Evolutionary conservation across 2,329 filamentous ascomycete genomes (phyloP), one percentile per base, ranked within the genome.

Genomic region (Phyllosticta citriasiana): DNA sequence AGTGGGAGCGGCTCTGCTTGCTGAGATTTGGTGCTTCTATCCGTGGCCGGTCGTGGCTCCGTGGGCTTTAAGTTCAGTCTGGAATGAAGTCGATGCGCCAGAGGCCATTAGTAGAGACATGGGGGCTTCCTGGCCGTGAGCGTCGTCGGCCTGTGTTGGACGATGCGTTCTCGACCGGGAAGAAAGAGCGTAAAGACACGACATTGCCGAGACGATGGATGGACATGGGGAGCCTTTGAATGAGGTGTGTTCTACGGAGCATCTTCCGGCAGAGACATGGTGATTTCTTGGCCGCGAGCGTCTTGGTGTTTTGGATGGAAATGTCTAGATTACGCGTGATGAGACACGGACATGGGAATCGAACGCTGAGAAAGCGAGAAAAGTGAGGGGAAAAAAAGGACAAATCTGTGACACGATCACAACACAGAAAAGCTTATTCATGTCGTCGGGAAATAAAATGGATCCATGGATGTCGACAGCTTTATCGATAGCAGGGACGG

Each of bases 401-500:
- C 2, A 33, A 7, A 33, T 2, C 2, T 33, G 30, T 2, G 19
- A 22, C 19, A 22, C 19, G 2, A 22, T 22, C 19, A 22, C 1
- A 22, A 22, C 19, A 22, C 19, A 22, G 1, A 22, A 22, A 22
- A 22, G 19, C 19, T 22, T 22, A 22, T 22, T 22, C 19, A 35
- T 16, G 33, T 35, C 33, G 4, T 35, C 33, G 33, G 33, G 9
- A 16, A 12, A 40, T 40, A 40, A 12, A 40, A 14, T 12, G 1
- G 10, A 14, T 1, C 4, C 33, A 10, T 40, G 33, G 33, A 14
- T 54, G 26, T 27, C 19, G 30, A 12, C 24, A 59, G 57, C 57
- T 59, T 59, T 59, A 59, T 59, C 57, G 57, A 59, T 59, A 54
- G 33, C 33, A 59, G 57, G 16, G 4, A 25, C 12, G 12, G 3